Conservation (phyloP, 2,329 filamentous ascomycete species). For the Teratosphaeria pseudoeucalypti region DNA sequence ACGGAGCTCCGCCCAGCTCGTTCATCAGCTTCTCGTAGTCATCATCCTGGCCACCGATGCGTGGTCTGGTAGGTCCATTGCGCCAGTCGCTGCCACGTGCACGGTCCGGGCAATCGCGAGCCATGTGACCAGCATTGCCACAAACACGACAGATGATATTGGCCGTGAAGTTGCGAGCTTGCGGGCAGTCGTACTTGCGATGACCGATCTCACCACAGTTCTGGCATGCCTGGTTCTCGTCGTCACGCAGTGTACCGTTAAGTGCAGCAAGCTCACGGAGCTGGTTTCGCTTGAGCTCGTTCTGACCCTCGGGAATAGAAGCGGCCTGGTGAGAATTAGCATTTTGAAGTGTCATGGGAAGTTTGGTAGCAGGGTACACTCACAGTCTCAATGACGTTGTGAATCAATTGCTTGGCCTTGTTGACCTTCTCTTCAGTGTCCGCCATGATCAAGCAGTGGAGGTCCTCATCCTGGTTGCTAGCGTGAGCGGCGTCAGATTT, state of each 20-base stretch:
- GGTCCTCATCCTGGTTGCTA: conserved; percentile 98
- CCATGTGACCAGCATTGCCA: conserved; percentile 97
- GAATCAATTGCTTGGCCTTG: conserved; percentile 96
- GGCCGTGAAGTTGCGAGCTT: conserved; percentile 96
- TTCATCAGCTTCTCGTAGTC: conserved; percentile 99
- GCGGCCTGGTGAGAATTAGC: conserved; percentile 55
- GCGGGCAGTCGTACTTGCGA: conserved; percentile 95
- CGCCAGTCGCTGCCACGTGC: conserved; percentile 87
- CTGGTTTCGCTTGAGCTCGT: conserved; percentile 97
- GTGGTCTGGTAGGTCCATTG: conserved; percentile 49
- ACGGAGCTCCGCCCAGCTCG: conserved; percentile 71
- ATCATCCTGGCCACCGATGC: conserved; percentile 66
- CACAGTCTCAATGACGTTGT: conserved; percentile 98
- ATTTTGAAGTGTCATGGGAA: neutral
- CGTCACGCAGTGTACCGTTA: conserved; percentile 97
- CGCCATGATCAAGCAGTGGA: conserved; percentile 99
- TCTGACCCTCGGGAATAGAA: conserved; percentile 96
- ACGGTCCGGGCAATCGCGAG: conserved; percentile 90
- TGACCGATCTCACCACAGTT: conserved; percentile 98
- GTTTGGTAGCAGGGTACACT: conserved; percentile 29
- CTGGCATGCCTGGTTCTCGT: conserved; percentile 98
- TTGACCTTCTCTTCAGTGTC: conserved; percentile 99
- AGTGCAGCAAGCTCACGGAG: conserved; percentile 93
- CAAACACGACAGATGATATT: conserved; percentile 98
- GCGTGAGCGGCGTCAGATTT: conserved; percentile 97